Evolutionary conservation across 768 basidiomycete species (phyloP), one percentile per base, ranked within the genome.

Genomic region (Auricularia sp.): DNA sequence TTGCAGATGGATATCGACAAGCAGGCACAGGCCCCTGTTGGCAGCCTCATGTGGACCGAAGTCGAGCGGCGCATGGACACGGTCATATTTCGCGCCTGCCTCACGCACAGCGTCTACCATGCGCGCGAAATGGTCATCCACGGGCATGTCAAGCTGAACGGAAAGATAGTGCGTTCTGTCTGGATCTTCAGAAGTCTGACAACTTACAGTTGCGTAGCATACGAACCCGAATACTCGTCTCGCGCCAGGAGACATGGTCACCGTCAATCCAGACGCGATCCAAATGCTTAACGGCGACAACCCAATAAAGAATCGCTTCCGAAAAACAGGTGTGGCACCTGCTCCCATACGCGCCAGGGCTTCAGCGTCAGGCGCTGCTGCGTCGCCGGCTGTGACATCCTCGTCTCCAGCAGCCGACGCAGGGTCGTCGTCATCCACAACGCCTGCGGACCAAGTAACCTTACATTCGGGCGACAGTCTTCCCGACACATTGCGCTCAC

Each of bases 11-110:
- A 78, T 70, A 81, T 84, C 67, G 83, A 86, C 70, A 72, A 73
- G 67, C 83, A 85, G 68, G 87, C 84, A 1, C 81, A 91, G 69
- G 88, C 93, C 18, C 97, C 97, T 4, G 89, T 98, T 16, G 93
- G 91, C 61, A 93, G 91, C 73, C 83, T 99, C 82, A 95, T 98
- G 91, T 91, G 95, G 74, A 74, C 84, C 0, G 93, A 98, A 75
- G 82, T 98, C n/a, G 97, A 99, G 80, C 82, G 94, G 72, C 75
- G 97, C 74, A 83, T 99, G 73, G 97, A 99, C 71, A 87, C 93
- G 56, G 84, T 98, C 73, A 76, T 98, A 61, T 98, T 98, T 76
- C 80, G 95, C 60, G 84, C 84, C 64, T 96, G 95, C 72, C 87
- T 98, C 68, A 88, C 87, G 35, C 83, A 85, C 66, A 93, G 90